Base-by-base conservation (phyloP, 768 basidiomycete genomes). In the Calocybe cyanea region DNA sequence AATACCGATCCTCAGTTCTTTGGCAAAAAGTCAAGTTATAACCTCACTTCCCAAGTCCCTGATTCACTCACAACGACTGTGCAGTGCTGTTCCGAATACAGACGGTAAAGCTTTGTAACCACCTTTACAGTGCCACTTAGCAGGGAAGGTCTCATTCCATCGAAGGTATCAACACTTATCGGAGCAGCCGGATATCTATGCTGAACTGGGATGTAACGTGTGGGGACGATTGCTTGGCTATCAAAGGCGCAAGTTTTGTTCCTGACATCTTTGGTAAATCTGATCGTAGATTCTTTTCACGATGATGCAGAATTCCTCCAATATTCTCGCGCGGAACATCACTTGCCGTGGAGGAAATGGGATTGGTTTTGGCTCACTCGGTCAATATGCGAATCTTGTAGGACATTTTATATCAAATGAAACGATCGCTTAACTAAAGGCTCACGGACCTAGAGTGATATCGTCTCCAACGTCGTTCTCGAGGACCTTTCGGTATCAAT, bases 151-250 rank as follows among this genome's bases (percentile, higher is more conserved):
- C 18, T 18, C 6, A n/a, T n/a, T 1, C 19, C 15, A 32, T 10
- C 21, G 7, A 15, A 77, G 77, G 78, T 1, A 78, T 79, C 41
- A 67, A 80, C 56, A 81, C 77, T 0, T 82, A 74, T 50, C 67
- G 77, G 21, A 76, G 76, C 47, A 68, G 76, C 48, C 55, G 62
- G 4, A 58, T 82, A 24, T 60, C 70, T 2, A 53, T 83, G 46
- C 49, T 72, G 25, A 77, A 81, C 55, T 81, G 73, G 74, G 78
- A 81, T 60, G 67, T 81, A 14, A 81, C 78, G n/a, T 76, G 72
- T 44, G 78, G 80, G 13, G 81, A 81, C 54, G 80, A 81, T 52
- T 81, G 80, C 46, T 60, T 81, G n/a, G 78, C 77, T 7, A 77
- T 81, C 64, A 80, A 82, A 64, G 79, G 78, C 5, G 78, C 79